Conservation (phyloP, 345 rosid genomes). For the Brassica nigra region DNA sequence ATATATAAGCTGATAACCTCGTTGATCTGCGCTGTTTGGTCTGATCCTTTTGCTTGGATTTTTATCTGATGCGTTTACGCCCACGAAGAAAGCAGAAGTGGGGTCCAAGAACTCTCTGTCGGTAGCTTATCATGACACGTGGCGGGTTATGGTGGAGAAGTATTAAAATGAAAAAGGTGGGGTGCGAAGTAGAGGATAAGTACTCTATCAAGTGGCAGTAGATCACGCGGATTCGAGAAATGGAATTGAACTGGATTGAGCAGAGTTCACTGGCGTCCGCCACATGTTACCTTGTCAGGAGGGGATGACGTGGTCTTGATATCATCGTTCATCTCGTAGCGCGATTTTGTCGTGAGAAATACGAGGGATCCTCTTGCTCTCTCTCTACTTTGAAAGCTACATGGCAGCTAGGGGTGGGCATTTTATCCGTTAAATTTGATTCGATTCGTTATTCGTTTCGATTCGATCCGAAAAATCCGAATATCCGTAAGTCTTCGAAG, state of each 20-base stretch:
- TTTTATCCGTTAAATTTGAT: too few species aligned
- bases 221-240: conserved; percentile 34
- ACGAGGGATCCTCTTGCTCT: neutral
- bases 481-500: too few species aligned
- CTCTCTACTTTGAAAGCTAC: conserved; percentile 15
- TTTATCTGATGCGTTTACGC: conserved; percentile 10
- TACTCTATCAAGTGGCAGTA: neutral
- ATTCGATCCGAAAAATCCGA: too few species aligned
- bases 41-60: conserved; percentile 25
- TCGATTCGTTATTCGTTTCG: too few species aligned
- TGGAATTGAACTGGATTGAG: conserved; percentile 36
- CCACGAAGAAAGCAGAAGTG: neutral
- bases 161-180: neutral
- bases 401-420: conserved; percentile 26
- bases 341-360: conserved; percentile 19
- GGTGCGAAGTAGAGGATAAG: neutral
- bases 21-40: conserved; percentile 21
- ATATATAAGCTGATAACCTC: conserved; percentile 35
- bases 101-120: neutral
- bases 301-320: conserved; percentile 38
- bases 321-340: conserved; percentile 12
- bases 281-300: conserved; percentile 42
- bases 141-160: fast-evolving
- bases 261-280: conserved; percentile 39
- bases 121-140: neutral